phyloP scores from a whole-genome alignment of 2,329 filamentous ascomycete genomes.

The Fusarium xyrophilum region DNA sequence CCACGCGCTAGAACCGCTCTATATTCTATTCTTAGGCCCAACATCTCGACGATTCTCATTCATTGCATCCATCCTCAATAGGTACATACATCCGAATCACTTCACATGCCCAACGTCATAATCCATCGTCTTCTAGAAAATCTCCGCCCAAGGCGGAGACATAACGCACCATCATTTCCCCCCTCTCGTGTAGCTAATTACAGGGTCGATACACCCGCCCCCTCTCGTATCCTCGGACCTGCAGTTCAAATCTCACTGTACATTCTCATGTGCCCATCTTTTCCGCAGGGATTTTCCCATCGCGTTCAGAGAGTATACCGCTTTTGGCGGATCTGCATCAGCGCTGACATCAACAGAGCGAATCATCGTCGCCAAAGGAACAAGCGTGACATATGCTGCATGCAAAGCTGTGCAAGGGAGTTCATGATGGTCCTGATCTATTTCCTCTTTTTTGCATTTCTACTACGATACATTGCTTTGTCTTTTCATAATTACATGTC shows the following conservation, averaged over 20 bases:
- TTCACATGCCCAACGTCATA: slow-evolving; percentile 8
- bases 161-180: slow-evolving; percentile 4
- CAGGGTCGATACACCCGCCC: not conserved
- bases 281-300: not conserved
- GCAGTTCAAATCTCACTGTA: not conserved
- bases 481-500: slow-evolving; percentile 30
- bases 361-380: not conserved
- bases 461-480: slow-evolving; percentile 10
- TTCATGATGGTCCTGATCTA: not conserved
- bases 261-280: not conserved
- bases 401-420: not conserved
- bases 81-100: not conserved
- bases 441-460: slow-evolving; percentile 18
- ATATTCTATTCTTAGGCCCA: not conserved
- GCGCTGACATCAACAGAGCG: slow-evolving; percentile 19
- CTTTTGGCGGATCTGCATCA: not conserved
- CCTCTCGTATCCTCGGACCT: slow-evolving; percentile 17
- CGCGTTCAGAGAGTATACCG: not conserved
- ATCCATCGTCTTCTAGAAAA: slow-evolving; percentile 6
- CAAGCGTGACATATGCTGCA: not conserved
- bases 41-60: not conserved
- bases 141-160: not conserved
- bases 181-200: slow-evolving; percentile 7
- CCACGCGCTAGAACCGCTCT: not conserved
- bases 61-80: not conserved